Conservation (phyloP, 1,284 basidiomycete genomes). For the Papiliotrema terrestris region DNA sequence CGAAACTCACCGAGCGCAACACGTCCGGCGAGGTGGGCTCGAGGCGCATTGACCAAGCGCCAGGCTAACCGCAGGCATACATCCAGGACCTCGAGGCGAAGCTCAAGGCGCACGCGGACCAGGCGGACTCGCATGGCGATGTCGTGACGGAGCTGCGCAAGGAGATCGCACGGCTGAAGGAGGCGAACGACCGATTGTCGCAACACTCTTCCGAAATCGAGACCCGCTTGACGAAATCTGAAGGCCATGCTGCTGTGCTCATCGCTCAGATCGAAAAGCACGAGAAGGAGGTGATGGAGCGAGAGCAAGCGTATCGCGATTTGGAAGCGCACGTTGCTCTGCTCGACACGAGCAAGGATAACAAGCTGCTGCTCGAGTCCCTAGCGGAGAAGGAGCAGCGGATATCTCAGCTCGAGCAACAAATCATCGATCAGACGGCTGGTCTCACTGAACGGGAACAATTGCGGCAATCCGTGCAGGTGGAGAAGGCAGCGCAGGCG, state of each 20-base stretch:
- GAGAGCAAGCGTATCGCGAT: slow-evolving; percentile 61
- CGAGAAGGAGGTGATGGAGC: slow-evolving; percentile 70
- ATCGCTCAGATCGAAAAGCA: slow-evolving; percentile 69
- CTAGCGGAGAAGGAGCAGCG: slow-evolving; percentile 73
- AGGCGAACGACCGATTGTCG: slow-evolving; percentile 65
- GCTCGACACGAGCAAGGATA: slow-evolving; percentile 63
- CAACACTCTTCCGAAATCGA: slow-evolving; percentile 90
- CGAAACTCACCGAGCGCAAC: slow-evolving; percentile 82
- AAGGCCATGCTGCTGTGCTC: slow-evolving; percentile 67
- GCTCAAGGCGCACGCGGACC: slow-evolving; percentile 76
- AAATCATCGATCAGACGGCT: slow-evolving; percentile 51
- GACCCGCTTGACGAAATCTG: slow-evolving; percentile 69
- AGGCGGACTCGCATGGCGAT: slow-evolving; percentile 67
- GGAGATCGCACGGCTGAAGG: slow-evolving; percentile 74
- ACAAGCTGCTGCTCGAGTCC: slow-evolving; percentile 59
- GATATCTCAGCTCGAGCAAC: slow-evolving; percentile 69
- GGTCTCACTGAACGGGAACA: slow-evolving; percentile 51
- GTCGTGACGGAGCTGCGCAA: slow-evolving; percentile 76
- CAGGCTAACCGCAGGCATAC: slow-evolving; percentile 59
- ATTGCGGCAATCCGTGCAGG: slow-evolving; percentile 48
- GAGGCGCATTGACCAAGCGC: background rate
- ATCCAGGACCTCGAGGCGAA: slow-evolving; percentile 88
- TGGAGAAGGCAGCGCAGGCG: slow-evolving; percentile 12
- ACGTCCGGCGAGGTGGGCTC: slow-evolving; percentile 73
- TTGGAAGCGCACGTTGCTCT: slow-evolving; percentile 70